Conservation (phyloP, 2,329 filamentous ascomycete species). For the Sphaerulina musiva region DNA sequence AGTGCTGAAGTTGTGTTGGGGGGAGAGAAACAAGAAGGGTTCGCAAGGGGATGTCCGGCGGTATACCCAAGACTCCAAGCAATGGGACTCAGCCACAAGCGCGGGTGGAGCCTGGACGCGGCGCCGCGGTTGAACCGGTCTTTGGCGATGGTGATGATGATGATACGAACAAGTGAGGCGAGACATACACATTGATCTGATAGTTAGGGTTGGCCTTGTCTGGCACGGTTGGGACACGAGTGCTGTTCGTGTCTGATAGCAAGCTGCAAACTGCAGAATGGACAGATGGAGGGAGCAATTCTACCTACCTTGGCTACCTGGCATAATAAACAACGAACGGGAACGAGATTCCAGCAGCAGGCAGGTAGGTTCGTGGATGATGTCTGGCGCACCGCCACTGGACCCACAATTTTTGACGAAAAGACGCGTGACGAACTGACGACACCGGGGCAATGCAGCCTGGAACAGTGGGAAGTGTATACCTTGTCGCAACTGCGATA, state of each 20-base stretch:
- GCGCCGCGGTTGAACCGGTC: background rate
- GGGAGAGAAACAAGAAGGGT: background rate
- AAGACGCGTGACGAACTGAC: too few relatives aligned
- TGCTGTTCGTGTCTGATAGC: background rate
- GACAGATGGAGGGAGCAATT: background rate
- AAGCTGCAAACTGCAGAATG: background rate
- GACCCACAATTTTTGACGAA: background rate
- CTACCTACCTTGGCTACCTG: background rate
- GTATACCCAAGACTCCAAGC: background rate
- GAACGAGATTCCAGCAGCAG: too few relatives aligned
- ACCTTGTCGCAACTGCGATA: background rate
- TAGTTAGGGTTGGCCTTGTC: background rate
- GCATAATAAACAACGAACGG: too few relatives aligned
- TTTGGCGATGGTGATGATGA: background rate
- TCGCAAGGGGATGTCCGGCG: background rate
- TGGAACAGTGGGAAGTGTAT: background rate
- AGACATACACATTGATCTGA: background rate
- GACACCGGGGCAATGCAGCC: too few relatives aligned
- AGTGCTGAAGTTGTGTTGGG: conserved; percentile 9
- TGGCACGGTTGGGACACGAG: background rate
- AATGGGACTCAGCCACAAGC: background rate
- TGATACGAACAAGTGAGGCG: conserved; percentile 2
- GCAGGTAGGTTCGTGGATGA: background rate
- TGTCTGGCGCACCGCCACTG: background rate
- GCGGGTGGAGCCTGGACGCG: background rate